A percentile compares a stretch with the other conserved stretches of the same genome.
Evolutionary conservation across 2,329 filamentous ascomycete species (phyloP).

Genomic region (Tolypocladium guangdongense): DNA sequence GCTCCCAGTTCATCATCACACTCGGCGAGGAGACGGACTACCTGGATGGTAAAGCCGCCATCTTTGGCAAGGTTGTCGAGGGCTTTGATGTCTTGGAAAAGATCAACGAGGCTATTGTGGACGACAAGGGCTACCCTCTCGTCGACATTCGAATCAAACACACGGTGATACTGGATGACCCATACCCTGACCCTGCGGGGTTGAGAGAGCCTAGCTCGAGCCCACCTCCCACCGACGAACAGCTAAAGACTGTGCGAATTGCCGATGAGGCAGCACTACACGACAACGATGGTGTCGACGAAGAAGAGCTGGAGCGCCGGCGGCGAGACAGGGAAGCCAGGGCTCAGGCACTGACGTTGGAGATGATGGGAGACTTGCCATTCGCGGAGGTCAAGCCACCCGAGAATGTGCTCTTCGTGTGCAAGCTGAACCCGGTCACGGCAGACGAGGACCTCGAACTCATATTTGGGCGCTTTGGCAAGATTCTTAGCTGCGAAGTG

Average conservation of each 20-base stretch:
- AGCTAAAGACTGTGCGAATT: slow-evolving; percentile 85
- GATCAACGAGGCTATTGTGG: slow-evolving; percentile 82
- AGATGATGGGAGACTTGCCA: slow-evolving; percentile 95
- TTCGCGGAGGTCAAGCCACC: slow-evolving; percentile 97
- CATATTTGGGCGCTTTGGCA: slow-evolving; percentile 94
- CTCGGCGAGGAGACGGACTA: slow-evolving; percentile 83
- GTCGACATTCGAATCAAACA: slow-evolving; percentile 94
- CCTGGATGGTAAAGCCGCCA: slow-evolving; percentile 83
- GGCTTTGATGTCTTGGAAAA: slow-evolving; percentile 91
- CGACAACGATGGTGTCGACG: slow-evolving; percentile 58
- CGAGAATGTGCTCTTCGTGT: slow-evolving; percentile 95
- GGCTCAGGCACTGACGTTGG: slow-evolving; percentile 85
- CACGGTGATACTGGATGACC: slow-evolving; percentile 84
- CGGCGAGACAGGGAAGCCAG: slow-evolving; percentile 83
- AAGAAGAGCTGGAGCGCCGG: slow-evolving; percentile 68
- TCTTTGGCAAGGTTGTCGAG: slow-evolving; percentile 92
- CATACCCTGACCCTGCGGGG: slow-evolving; percentile 71
- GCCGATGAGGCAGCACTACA: slow-evolving; percentile 77
- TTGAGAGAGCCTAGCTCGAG: slow-evolving; percentile 69
- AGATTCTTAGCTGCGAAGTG: slow-evolving; percentile 89
- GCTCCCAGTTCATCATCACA: slow-evolving; percentile 89
- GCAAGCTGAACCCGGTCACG: slow-evolving; percentile 95
- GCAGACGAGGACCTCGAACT: slow-evolving; percentile 88
- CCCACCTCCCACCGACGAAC: slow-evolving; percentile 70
- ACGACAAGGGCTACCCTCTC: slow-evolving; percentile 74